Base-by-base conservation (phyloP, 2,329 filamentous ascomycete species). In the Fusarium tuaranense region DNA sequence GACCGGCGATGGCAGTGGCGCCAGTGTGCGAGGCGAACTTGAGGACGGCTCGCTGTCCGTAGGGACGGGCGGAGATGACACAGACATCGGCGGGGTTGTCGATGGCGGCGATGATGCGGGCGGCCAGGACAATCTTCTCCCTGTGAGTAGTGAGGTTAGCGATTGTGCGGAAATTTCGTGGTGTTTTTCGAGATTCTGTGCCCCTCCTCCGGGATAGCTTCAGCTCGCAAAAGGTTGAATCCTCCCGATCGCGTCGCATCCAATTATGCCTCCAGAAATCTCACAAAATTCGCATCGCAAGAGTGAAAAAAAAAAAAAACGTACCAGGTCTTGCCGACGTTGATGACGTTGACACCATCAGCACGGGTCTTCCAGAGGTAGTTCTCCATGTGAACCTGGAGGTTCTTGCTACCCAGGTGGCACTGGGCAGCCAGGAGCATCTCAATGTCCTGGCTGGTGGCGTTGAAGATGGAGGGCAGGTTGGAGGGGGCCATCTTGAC, bases 301-400 rank as follows among this genome's bases (percentile, higher is more conserved):
- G 22, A 55, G 48, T 53, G 2, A 25, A 27, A 6, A 12, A 30
- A 7, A 18, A 12, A 12, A 25, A 10, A 22, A 53, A 73, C 93
- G 79, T 92, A 97, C 95, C 95, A 99, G 88, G 97, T 99, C 95
- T 99, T 99, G 90, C 96, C 95, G 88, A 99, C 95, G 93, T 99
- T 99, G 88, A 99, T 91, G 80, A 99, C 92, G 87, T 99, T 99
- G 90, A 99, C 93, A 88, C 97, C 97, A 83, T 99, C 97, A 79
- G 95, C 93, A 85, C 97, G 94, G 86, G 95, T 98, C 94, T 99
- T 99, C 96, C 96, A 99, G 84, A 99, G 93, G 91, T 99, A 99
- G 81, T 95, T 94, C 89, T 97, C 95, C 95, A 98, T 98, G 91
- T 98, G 95, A 85, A 97, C 94, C 92, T 98, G 97, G 83, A 99